phyloP scores from a whole-genome alignment of 805 yeast genomes.

The Yarrowia bubula region DNA sequence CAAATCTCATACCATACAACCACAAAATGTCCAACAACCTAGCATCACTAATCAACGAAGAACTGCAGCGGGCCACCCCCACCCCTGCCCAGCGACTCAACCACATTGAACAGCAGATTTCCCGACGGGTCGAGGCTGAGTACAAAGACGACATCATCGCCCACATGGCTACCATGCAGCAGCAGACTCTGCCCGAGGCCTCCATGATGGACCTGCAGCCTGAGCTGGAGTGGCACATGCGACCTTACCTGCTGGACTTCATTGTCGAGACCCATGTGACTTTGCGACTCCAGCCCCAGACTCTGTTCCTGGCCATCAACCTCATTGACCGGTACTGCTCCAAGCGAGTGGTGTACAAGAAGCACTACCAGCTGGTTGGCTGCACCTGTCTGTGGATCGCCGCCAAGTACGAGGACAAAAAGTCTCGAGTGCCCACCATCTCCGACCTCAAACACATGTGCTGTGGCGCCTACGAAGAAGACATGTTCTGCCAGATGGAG shows the following conservation, averaged over 20 bases:
- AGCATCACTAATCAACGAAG: slow-evolving; percentile 23
- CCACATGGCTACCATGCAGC: slow-evolving; percentile 41
- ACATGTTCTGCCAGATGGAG: slow-evolving; percentile 73
- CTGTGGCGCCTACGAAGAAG: slow-evolving; percentile 60
- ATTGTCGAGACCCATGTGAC: slow-evolving; percentile 62
- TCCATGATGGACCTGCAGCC: slow-evolving; percentile 82
- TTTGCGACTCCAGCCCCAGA: slow-evolving; percentile 63
- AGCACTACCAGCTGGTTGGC: slow-evolving; percentile 86
- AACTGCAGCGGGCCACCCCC: slow-evolving; percentile 6
- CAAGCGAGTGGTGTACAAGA: slow-evolving; percentile 75
- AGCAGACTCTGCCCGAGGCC: slow-evolving; percentile 49
- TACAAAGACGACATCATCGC: slow-evolving; percentile 41
- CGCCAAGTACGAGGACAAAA: slow-evolving; percentile 74
- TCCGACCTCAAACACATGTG: slow-evolving; percentile 70
- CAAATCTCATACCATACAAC: neutral
- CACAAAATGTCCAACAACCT: slow-evolving; percentile 21
- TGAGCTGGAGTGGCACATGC: slow-evolving; percentile 68
- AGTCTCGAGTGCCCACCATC: slow-evolving; percentile 71
- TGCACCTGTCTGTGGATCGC: slow-evolving; percentile 93
- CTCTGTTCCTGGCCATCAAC: slow-evolving; percentile 64
- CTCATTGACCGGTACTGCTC: slow-evolving; percentile 90
- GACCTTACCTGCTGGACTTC: slow-evolving; percentile 77
- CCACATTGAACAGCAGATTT: slow-evolving; percentile 29
- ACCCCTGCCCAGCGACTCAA: slow-evolving; percentile 29
- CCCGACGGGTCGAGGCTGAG: slow-evolving; percentile 37